Percentiles rank a stretch among this genome's conserved stretches.
These are phyloP conservation scores for Boletus albobrunnescens DNA, from an alignment of 1,284 basidiomycete species.

Conservation along the genomic window DNA sequence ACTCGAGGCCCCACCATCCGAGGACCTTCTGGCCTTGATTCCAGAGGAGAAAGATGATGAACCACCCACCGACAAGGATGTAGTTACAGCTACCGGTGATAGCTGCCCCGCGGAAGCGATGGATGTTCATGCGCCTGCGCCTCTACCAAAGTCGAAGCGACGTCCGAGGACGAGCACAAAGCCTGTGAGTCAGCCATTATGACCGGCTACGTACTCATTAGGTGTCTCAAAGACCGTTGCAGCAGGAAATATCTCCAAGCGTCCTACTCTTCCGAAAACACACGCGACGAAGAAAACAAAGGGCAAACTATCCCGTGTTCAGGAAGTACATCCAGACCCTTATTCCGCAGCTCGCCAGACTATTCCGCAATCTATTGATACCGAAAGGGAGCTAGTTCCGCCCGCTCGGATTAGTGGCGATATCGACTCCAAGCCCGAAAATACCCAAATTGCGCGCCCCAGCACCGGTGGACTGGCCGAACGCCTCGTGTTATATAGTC, in stretches of 20 bases:
- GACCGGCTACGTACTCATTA: slow-evolving; percentile 19
- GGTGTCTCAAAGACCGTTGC: slow-evolving; percentile 14
- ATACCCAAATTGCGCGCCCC: slow-evolving; percentile 8
- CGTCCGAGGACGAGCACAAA: slow-evolving; percentile 28
- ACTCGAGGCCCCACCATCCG: slow-evolving; percentile 4
- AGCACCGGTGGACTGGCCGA: slow-evolving; percentile 24
- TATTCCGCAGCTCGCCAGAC: slow-evolving; percentile 10
- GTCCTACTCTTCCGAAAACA: slow-evolving; percentile 3
- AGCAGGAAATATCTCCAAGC: slow-evolving; percentile 18
- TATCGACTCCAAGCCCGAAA: slow-evolving; percentile 13
- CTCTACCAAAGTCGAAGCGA: slow-evolving; percentile 15
- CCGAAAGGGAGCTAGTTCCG: slow-evolving; percentile 18
- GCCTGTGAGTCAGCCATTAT: slow-evolving; percentile 22
- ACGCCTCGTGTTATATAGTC: slow-evolving; percentile 35
- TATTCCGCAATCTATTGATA: slow-evolving; percentile 14
- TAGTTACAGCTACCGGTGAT: slow-evolving; percentile 1
- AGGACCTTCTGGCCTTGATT: slow-evolving; percentile 6
- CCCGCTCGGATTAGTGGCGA: slow-evolving; percentile 23
- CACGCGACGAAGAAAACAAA: slow-evolving; percentile 25
- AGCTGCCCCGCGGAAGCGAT: slow-evolving; percentile 1
- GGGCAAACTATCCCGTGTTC: slow-evolving; percentile 14
- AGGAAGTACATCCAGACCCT: slow-evolving; percentile 10
- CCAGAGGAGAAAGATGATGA: slow-evolving; percentile 11
- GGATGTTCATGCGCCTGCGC: background rate
- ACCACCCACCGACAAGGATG: slow-evolving; percentile 1